Conservation (phyloP, 2,329 filamentous ascomycete species). For the Trichoderma sp. region DNA sequence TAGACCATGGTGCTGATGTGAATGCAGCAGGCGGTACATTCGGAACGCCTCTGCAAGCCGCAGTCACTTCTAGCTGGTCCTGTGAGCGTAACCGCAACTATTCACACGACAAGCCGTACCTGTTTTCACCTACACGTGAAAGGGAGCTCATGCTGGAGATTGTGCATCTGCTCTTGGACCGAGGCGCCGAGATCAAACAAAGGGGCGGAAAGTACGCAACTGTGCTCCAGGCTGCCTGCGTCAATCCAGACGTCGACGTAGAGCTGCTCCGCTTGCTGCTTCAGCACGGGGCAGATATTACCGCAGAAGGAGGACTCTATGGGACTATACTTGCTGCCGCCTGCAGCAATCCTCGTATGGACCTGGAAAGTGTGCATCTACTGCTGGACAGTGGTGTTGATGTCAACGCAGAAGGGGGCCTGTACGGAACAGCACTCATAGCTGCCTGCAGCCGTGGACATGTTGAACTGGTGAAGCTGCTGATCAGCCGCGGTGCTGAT, state of each 20-base stretch:
- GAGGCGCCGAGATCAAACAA: conserved; percentile 1
- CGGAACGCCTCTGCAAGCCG: background rate
- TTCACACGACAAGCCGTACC: no score
- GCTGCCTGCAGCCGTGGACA: background rate
- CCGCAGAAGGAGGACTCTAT: background rate
- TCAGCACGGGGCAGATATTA: background rate
- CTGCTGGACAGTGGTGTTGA: background rate
- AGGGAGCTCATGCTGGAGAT: background rate
- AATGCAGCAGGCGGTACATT: background rate
- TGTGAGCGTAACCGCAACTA: no score
- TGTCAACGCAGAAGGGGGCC: background rate
- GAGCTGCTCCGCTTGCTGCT: background rate
- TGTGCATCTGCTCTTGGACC: background rate
- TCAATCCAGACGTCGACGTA: background rate
- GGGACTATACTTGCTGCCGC: background rate
- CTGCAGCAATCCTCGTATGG: background rate
- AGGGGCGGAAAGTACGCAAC: background rate
- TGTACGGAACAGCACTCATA: background rate
- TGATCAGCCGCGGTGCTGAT: background rate
- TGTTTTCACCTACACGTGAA: no score
- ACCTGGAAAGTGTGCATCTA: background rate
- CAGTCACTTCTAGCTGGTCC: background rate
- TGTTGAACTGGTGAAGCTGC: background rate
- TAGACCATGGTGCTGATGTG: background rate
- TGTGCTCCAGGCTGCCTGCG: background rate